Percentiles rank a stretch among this genome's conserved stretches.
Conservation (phyloP, 1,284 basidiomycete genomes). For the Cryptococcus amylolentus region DNA sequence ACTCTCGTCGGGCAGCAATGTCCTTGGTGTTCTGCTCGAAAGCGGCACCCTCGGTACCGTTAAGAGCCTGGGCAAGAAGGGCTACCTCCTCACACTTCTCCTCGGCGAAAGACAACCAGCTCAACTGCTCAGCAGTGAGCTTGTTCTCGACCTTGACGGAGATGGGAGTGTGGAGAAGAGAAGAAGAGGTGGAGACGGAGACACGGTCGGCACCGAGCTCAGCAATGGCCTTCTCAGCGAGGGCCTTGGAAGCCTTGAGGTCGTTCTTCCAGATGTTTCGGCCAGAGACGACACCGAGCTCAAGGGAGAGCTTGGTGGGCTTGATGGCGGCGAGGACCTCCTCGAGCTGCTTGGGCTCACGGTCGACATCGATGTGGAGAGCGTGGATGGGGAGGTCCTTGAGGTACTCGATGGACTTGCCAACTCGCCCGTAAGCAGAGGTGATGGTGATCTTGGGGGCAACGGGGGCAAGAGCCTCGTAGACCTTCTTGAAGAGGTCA, state of each 20-base stretch:
- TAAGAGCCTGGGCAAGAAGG: constrained; percentile 76
- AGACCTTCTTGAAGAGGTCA: constrained; percentile 76
- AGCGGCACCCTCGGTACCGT: constrained; percentile 69
- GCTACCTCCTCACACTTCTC: constrained; percentile 96
- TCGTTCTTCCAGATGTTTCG: constrained; percentile 99
- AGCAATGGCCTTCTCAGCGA: constrained; percentile 79
- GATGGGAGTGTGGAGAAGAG: constrained; percentile 96
- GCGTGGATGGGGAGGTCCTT: constrained; percentile 90
- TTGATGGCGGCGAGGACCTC: constrained; percentile 79
- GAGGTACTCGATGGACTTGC: constrained; percentile 83
- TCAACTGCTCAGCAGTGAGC: constrained; percentile 83
- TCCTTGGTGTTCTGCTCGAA: constrained; percentile 86
- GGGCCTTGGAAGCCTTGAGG: constrained; percentile 75
- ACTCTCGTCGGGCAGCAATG: constrained; percentile 92
- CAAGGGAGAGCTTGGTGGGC: constrained; percentile 74
- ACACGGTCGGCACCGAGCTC: constrained; percentile 81
- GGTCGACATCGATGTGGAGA: constrained; percentile 95
- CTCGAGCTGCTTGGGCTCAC: constrained; percentile 86
- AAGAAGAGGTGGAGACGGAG: constrained; percentile 92
- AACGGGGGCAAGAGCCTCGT: constrained; percentile 75
- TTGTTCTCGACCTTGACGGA: constrained; percentile 91
- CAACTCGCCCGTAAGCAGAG: constrained; percentile 95
- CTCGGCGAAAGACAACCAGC: constrained; percentile 98
- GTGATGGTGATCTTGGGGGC: constrained; percentile 90
- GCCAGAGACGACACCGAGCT: constrained; percentile 94